Base-by-base conservation (phyloP, 148 eudicot genomes). In the Camellia japonica region DNA sequence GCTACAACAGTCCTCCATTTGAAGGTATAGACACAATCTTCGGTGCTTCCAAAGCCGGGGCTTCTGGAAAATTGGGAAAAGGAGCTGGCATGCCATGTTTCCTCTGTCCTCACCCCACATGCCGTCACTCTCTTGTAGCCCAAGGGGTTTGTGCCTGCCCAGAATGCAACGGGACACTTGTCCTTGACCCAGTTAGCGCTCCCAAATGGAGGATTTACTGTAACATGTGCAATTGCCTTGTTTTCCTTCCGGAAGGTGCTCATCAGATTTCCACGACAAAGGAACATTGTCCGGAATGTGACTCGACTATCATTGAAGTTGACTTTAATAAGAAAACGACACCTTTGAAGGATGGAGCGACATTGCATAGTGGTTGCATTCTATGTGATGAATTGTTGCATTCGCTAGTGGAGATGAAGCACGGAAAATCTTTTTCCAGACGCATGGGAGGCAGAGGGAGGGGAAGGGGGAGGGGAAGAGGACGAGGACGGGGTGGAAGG, bases 71-170 rank as follows among this genome's bases (percentile, higher is more conserved):
- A 70, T 64, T 84, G 30, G 98, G 97, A 62, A 95, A 95, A 69
- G 98, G 98, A 75, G 95, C 92, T 60, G 98, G 98, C 75, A 95
- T 95, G 98, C 97, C 98, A 9, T 95, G 98, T 68, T 92, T 88
- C 83, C 90, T 92, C 67, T 95, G 98, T 89, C 98, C 94, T 41
- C 98, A 95, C 80, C 98, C 98, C 3, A 95, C 98, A 3, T 95
- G 98, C 68, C 85, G 67, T 44, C 97, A 95, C 75, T 95, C 98
- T 43, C 68, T 95, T 64, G 85, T 85, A 75, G 84, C 96, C 18
- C 98, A 91, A 87, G 97, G 98, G 43, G 98, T 95, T 44, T 95
- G 98, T 78, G 96, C 98, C 69, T 95, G 98, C 84, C 98, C 98
- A 0, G 98, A 95, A 81, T 95, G 98, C 82, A 88, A 77, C 42